Evolutionary conservation across 495 filamentous ascomycete species (phyloP), one percentile per base, ranked within the genome.

Genomic region (Parachaetomium inaequale): DNA sequence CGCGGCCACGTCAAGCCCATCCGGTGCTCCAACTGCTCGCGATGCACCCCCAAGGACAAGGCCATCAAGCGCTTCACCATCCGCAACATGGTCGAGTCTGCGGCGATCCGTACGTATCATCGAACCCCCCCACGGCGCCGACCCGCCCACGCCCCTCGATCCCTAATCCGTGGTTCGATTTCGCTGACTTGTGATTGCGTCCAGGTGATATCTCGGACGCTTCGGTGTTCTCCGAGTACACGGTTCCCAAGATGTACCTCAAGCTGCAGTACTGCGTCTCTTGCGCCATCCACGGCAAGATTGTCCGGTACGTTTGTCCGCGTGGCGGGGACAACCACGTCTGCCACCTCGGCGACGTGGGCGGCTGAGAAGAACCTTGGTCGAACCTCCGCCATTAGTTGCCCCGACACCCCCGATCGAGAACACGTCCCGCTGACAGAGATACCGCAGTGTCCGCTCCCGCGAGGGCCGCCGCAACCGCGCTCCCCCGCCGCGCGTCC

Each of bases 231-330:
- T 81, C 89, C 66, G 94, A 99, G 83, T 99, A 99, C 84, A 89
- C 91, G 62, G 93, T 99, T 78, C 94, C 94, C 79, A 99, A 99
- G 87, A 99, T 99, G 94, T 99, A 99, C 88, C 84, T 99, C 78
- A 99, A 99, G 87, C 88, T 99, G 77, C 94, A 99, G 85, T 99
- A 99, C 90, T 99, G 94, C 79, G 94, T 98, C 74, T 98, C 95
- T 76, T 98, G 94, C 82, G 94, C 94, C 70, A 98, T 99, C 73
- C 94, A 98, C 84, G 94, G 95, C 84, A 99, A 99, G 90, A 98
- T 98, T 79, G 95, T 99, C 78, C 93, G 94, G 94, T 98, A 89
- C 78, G 91, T 84, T 73, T 74, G 74, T 74, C 74, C 70, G 23
- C 56, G 40, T 66, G 68, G 73, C 68, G 68, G 66, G 66, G 73